phyloP scores from a whole-genome alignment of 1,284 basidiomycete species.

The Ganoderma lucidum region DNA sequence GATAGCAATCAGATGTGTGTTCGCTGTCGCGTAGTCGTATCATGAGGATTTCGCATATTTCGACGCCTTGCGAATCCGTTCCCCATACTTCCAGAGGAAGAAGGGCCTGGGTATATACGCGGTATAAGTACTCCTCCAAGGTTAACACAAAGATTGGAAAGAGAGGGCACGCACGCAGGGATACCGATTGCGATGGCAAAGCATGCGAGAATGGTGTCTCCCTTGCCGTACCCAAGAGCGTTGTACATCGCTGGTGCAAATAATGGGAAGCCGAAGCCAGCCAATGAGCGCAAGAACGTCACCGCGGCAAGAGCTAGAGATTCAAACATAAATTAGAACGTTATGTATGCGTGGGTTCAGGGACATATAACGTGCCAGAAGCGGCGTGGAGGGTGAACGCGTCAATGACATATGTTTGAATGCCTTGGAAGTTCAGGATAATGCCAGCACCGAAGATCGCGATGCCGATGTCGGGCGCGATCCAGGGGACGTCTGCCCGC shows the following conservation, averaged over 20 bases:
- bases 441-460: slow-evolving; percentile 60
- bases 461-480: slow-evolving; percentile 71
- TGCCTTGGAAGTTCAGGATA: slow-evolving; percentile 63
- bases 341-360: slow-evolving; percentile 32
- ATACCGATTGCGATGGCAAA: slow-evolving; percentile 65
- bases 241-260: slow-evolving; percentile 74
- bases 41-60: slow-evolving; percentile 24
- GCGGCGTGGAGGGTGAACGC: slow-evolving; percentile 73
- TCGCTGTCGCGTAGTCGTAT: neutral
- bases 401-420: slow-evolving; percentile 73
- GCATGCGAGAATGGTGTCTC: slow-evolving; percentile 65
- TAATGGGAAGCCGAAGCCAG: slow-evolving; percentile 73
- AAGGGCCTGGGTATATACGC: slow-evolving; percentile 47
- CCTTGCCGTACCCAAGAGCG: slow-evolving; percentile 69
- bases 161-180: slow-evolving; percentile 58
- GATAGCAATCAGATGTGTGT: neutral
- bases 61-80: slow-evolving; percentile 50
- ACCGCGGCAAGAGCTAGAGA: slow-evolving; percentile 63
- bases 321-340: slow-evolving; percentile 4
- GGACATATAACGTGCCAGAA: slow-evolving; percentile 51
- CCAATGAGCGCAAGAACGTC: slow-evolving; percentile 62
- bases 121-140: neutral
- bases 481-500: slow-evolving; percentile 65
- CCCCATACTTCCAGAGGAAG: slow-evolving; percentile 62
- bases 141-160: neutral